phyloP scores from a whole-genome alignment of 2,329 filamentous ascomycete species.

The Cryphonectria japonica region DNA sequence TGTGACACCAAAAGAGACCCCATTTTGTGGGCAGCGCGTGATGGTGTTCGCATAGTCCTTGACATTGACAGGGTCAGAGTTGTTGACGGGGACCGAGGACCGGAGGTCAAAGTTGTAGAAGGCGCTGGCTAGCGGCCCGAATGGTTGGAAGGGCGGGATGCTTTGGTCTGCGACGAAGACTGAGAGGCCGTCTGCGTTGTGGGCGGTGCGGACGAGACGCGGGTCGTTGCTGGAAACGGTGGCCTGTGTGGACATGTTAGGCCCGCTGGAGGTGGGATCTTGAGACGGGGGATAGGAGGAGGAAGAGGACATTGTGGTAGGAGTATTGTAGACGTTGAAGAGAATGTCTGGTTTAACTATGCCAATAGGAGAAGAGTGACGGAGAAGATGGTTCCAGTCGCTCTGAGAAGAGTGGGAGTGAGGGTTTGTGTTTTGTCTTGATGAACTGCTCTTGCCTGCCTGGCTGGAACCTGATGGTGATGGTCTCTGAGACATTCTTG shows the following conservation, averaged over 20 bases:
- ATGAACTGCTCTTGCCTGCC: not conserved
- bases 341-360: slow-evolving; percentile 36
- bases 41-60: slow-evolving; percentile 31
- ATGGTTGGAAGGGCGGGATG: slow-evolving; percentile 37
- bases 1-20: slow-evolving; percentile 41
- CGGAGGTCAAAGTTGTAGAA: slow-evolving; percentile 41
- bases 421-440: not conserved
- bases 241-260: slow-evolving; percentile 15
- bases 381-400: slow-evolving; percentile 35
- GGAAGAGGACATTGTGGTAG: slow-evolving; percentile 10
- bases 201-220: slow-evolving; percentile 39
- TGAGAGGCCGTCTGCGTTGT: slow-evolving; percentile 38
- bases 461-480: slow-evolving; percentile 10
- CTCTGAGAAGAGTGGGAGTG: slow-evolving; percentile 14
- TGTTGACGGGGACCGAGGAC: slow-evolving; percentile 38
- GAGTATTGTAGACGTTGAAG: slow-evolving; percentile 32
- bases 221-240: slow-evolving; percentile 21
- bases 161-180: slow-evolving; percentile 38
- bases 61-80: slow-evolving; percentile 30
- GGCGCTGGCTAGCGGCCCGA: slow-evolving; percentile 36
- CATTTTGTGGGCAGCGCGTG: slow-evolving; percentile 42
- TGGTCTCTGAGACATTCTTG: slow-evolving; percentile 14
- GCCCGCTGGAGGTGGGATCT: not conserved
- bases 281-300: not conserved
- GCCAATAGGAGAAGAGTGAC: slow-evolving; percentile 35